Conservation (phyloP, 495 filamentous ascomycete genomes). For the Xylaria venustula region DNA sequence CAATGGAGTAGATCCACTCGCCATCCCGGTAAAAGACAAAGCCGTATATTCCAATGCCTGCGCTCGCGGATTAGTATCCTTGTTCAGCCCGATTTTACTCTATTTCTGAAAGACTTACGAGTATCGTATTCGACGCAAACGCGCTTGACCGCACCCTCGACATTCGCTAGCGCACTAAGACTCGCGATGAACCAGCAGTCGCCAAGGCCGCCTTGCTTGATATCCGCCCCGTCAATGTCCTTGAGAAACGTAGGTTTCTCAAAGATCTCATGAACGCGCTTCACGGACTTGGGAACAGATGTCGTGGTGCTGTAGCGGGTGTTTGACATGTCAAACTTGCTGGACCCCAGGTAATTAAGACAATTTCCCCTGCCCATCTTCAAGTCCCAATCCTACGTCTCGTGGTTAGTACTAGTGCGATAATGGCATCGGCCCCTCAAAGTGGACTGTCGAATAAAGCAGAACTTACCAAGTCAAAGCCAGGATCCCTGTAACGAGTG, state of each 20-base stretch:
- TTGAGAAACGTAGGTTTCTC: conserved; percentile 82
- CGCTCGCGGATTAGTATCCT: conserved; percentile 7
- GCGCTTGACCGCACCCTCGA: conserved; percentile 69
- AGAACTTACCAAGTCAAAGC: conserved; percentile 75
- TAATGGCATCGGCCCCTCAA: neutral
- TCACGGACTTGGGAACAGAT: conserved; percentile 60
- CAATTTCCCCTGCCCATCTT: conserved; percentile 48
- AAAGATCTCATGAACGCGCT: conserved; percentile 80
- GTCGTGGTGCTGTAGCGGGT: conserved; percentile 39
- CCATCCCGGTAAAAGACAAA: conserved; percentile 95
- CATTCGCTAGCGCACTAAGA: conserved; percentile 79
- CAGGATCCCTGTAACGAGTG: conserved; percentile 84
- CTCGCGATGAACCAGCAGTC: conserved; percentile 95
- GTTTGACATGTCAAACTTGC: conserved; percentile 41
- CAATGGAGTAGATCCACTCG: conserved; percentile 89
- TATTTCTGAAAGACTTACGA: conserved; percentile 27
- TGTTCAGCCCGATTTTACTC: neutral
- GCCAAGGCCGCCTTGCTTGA: conserved; percentile 77
- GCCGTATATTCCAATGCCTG: conserved; percentile 82
- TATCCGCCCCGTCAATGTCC: conserved; percentile 72
- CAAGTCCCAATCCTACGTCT: conserved; percentile 48
- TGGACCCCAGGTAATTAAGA: conserved; percentile 45
- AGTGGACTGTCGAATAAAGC: neutral
- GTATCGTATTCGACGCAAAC: conserved; percentile 80
- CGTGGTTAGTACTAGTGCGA: conserved; percentile 21